Evolutionary conservation across 2,329 filamentous ascomycete genomes (phyloP), one percentile per base, ranked within the genome.

Genomic region (Colletotrichum costaricense): DNA sequence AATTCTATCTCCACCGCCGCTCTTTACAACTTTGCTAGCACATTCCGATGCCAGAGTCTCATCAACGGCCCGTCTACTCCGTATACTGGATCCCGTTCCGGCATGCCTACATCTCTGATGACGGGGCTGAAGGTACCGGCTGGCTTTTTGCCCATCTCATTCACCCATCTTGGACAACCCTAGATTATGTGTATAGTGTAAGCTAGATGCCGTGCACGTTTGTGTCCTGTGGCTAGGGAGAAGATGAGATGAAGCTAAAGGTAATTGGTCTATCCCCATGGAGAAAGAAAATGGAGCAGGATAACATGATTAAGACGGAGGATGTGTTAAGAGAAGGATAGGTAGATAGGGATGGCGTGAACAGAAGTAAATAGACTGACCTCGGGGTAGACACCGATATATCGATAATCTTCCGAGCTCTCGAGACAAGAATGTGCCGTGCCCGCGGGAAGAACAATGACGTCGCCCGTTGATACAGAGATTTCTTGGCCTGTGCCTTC

Each of bases 321-420:
- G 30, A 2, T 33, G 2, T 33, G 14, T 16, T 5, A 16, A 0
- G 14, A 2, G 35, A 42, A 42, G 1, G 1, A 46, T 19, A 9
- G 6, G 16, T 46, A n/a, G 16, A 46, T 19, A 2, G 6, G 3
- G n/a, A 0, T 11, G 42, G 16, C 16, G 7, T 49, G 42, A 2
- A 49, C 42, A n/a, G 5, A 3, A 42, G 33, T 35, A 12, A 42
- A 0, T 6, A 6, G 5, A 42, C 42, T 2, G 19, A 49, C 42
- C 42, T 58, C 28, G 22, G 76, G 77, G 54, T 77, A 78, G 5
- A 78, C 74, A 4, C 76, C 77, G 14, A 78, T 76, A 35, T 76
- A 77, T 12, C 69, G 67, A 46, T 78, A 78, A 22, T 77, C 62
- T 9, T 57, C 14, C 8, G 67, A 73, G 16, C 42, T 49, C 42